Evolutionary conservation across 345 rosid genomes (phyloP).

Genomic region (Eucalyptus regnans): DNA sequence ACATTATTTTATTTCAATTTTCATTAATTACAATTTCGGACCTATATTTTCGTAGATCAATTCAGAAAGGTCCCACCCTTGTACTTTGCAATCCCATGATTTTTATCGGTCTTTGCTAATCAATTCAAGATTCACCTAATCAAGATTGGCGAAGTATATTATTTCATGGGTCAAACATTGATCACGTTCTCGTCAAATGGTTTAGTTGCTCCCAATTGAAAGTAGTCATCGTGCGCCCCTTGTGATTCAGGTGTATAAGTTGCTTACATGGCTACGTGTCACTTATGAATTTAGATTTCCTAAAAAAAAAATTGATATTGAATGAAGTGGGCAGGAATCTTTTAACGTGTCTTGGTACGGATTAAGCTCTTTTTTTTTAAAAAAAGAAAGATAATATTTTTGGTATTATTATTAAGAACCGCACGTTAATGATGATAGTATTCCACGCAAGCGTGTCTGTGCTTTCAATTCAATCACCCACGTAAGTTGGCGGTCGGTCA

Average conservation of each 20-base stretch:
- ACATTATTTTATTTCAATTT: neutral
- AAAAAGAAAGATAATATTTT: neutral
- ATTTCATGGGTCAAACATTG: neutral
- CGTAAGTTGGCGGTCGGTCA: neutral
- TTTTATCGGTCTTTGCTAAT: neutral
- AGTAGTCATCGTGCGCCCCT: neutral
- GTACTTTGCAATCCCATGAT: neutral
- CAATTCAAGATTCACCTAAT: neutral
- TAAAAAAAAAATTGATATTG: neutral
- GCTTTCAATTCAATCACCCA: neutral
- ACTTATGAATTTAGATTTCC: neutral
- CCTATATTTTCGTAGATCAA: neutral
- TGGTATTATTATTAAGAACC: neutral
- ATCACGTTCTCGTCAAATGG: neutral
- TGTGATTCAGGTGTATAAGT: neutral
- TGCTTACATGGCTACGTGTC: neutral
- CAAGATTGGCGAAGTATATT: neutral
- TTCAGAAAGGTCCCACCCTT: neutral
- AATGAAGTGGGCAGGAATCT: neutral
- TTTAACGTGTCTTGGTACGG: fast-evolving
- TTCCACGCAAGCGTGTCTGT: neutral
- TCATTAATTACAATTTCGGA: neutral
- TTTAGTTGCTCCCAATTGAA: neutral
- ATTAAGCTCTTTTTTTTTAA: neutral
- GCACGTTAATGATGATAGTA: neutral